Evolutionary conservation across 768 basidiomycete species (phyloP), one percentile per base, ranked within the genome.

Genomic region (Calocybe gangraenosa): DNA sequence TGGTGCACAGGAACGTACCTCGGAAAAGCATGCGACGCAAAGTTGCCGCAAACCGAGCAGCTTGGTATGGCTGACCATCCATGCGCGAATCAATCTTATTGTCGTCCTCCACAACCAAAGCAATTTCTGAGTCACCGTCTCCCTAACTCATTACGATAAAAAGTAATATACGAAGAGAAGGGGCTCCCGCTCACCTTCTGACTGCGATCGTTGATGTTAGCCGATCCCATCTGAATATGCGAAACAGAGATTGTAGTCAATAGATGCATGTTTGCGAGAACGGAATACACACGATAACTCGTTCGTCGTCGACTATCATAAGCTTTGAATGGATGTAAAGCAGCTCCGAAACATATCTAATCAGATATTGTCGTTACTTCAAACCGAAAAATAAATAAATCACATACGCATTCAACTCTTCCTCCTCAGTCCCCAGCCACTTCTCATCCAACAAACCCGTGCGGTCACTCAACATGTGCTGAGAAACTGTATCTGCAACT

Each of bases 111-210:
- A 96, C 84, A 15, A 97, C 82, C 7, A 96, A 66, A 6, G 88
- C 90, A 51, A 97, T 95, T 66, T 98, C 96, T 1, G 92, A 95
- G 64, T 95, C 92, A 25, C 91, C 92, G 52, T 95, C 87, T 19
- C 94, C 94, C 82, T 86, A 45, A n/a, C n/a, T 1, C 17, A 8
- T 32, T 34, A 7, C 8, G 25, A 22, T 10, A 56, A 37, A 51
- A 48, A 40, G 21, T 20, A 21, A 14, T 45, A 17, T 4, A n/a
- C 22, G 20, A 28, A 7, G 40, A 9, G 14, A 21, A 23, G 15
- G 18, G 3, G 31, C 3, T 25, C 11, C 7, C 7, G 22, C 63
- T 31, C 48, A 77, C 84, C 75, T 77, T 84, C 65, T 91, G 89
- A 43, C 82, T 85, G 11, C 91, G 82, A 56, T 94, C 92, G 49